Percentiles rank a stretch among this genome's conserved stretches.
These are phyloP conservation scores for Apiospora koreana DNA, from an alignment of 2,329 filamentous ascomycete genomes.

Conservation along the genomic window DNA sequence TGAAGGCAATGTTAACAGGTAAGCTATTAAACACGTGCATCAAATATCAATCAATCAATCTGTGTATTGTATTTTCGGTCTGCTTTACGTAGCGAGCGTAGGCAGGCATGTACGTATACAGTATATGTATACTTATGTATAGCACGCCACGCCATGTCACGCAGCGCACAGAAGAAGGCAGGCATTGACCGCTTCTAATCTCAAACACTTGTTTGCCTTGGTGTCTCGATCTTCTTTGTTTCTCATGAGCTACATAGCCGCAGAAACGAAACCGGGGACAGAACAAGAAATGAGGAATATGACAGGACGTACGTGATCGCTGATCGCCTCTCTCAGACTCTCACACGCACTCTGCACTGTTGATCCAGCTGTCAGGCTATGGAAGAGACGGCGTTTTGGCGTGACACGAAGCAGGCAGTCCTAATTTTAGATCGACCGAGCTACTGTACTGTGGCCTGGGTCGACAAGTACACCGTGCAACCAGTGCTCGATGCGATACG, in stretches of 20 bases:
- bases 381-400: conserved; percentile 4
- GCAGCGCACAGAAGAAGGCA: background rate
- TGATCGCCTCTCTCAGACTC: background rate
- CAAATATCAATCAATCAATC: no score
- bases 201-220: background rate
- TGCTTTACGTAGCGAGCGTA: background rate
- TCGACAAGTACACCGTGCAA: conserved; percentile 5
- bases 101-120: background rate
- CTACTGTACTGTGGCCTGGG: background rate
- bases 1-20: background rate
- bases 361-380: conserved; percentile 8
- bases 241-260: background rate
- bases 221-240: background rate
- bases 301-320: background rate
- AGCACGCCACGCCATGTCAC: background rate
- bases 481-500: conserved; percentile 2
- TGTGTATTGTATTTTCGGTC: background rate
- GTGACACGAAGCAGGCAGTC: conserved; percentile 3
- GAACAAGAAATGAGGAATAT: background rate
- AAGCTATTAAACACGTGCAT: background rate
- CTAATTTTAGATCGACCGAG: conserved; percentile 6
- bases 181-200: conserved; percentile 4
- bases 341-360: background rate
- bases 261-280: background rate
- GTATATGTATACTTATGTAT: background rate